Percentiles rank a stretch among this genome's conserved stretches.
These are phyloP conservation scores for Pyrrhoderma lamaoense DNA, from an alignment of 1,284 basidiomycete genomes.

Conservation along the genomic window DNA sequence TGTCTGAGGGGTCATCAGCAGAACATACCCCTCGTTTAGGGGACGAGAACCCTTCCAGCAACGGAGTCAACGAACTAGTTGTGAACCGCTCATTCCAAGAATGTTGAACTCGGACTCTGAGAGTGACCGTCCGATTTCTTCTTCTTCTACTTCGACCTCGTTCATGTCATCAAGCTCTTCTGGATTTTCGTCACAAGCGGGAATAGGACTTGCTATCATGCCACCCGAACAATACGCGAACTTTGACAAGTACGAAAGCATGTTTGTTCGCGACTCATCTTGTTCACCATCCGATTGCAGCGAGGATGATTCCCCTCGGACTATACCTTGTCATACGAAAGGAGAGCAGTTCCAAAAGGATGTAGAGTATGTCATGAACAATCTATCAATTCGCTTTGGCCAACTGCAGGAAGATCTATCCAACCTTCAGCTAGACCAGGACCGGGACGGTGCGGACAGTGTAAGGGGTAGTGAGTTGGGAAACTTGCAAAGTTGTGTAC, in stretches of 20 bases:
- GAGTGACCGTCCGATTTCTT: slow-evolving; percentile 10
- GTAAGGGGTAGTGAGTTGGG: too few species aligned
- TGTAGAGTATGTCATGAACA: slow-evolving; percentile 1
- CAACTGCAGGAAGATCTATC: slow-evolving; percentile 4
- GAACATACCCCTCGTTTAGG: slow-evolving; percentile 1
- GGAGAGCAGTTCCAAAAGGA: not conserved
- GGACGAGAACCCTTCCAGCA: not conserved
- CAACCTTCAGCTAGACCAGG: not conserved
- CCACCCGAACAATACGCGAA: slow-evolving; percentile 13
- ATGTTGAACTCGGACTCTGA: slow-evolving; percentile 13
- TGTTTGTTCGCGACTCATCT: not conserved
- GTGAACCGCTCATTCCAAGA: slow-evolving; percentile 7
- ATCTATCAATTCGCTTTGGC: slow-evolving; percentile 1
- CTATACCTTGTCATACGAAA: slow-evolving; percentile 3
- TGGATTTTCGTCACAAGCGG: not conserved
- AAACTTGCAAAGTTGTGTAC: too few species aligned
- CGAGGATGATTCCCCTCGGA: slow-evolving; percentile 8
- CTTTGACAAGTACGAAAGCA: slow-evolving; percentile 5
- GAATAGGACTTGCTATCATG: slow-evolving; percentile 14
- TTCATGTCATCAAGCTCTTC: slow-evolving; percentile 6
- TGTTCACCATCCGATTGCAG: slow-evolving; percentile 1
- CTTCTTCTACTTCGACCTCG: slow-evolving; percentile 11
- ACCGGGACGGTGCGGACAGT: not conserved
- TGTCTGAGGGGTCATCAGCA: slow-evolving; percentile 7
- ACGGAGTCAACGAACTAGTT: not conserved